Evolutionary conservation across 2,329 filamentous ascomycete species (phyloP), one percentile per base, ranked within the genome.

Genomic region (Clonostachys solani): DNA sequence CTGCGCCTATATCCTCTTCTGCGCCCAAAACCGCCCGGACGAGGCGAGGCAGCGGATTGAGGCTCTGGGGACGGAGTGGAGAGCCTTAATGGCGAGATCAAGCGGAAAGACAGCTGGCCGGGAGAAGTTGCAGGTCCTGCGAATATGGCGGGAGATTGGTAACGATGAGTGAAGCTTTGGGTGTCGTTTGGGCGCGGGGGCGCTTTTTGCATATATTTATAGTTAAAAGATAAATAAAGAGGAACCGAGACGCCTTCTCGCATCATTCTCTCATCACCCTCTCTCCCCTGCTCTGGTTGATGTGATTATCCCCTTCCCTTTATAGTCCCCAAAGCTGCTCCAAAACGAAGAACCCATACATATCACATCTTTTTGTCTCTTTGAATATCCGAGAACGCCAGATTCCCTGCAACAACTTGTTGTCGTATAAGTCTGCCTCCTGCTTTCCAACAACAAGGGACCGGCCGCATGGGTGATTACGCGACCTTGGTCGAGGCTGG

Each of bases 31-130:
- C 65, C 85, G 81, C 63, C 94, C 94, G 0, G 83, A 85, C 23
- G 70, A 81, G 45, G 87, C 95, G 44, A 89, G 85, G 64, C 63
- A 72, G 50, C 68, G 76, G 43, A 80, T 94, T 50, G 67, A 70
- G 38, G 53, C 54, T 4, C 81, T 87, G 13, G 71, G 70, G 0
- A 49, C 57, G 0, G 62, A 57, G 19, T 97, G 92, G 94, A 75
- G 66, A 51, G 89, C 81, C 10, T 83, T 91, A 63, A 89, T 81
- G 16, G 91, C 95, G 5, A 86, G 88, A 7, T 79, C 77, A 46
- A 96, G 90, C 65, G 92, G 92, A 43, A 90, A 86, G 73, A 83
- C 87, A 65, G 92, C 87, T 33, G 94, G 94, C 1, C 96, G 92
- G 92, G 94, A 99, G 72, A 95, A 87, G 70, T 73, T 99, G 65